Base-by-base conservation (phyloP, 352 stramenopile genomes). In the Phytophthora ramorum region DNA sequence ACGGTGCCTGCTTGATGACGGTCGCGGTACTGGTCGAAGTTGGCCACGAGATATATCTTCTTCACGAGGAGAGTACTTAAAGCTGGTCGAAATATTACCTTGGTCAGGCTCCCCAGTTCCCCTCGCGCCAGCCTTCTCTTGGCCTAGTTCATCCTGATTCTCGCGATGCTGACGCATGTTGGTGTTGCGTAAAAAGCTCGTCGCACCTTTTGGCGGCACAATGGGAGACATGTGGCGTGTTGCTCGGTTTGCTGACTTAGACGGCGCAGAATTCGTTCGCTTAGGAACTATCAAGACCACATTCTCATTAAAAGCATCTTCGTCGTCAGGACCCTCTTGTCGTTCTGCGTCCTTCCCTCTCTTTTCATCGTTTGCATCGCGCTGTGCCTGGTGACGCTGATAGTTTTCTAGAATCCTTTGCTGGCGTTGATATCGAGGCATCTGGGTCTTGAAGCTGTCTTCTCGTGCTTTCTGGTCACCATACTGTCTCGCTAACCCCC, bases 391-490 rank as follows among this genome's bases (percentile, higher is more conserved):
- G 13, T 63, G 35, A 3, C 58, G 55, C 26, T 73, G 68, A 26
- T 77, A 72, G 22, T 63, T 66, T n/a, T 71, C 52, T 35, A 77
- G 30, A 58, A 79, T 69, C 32, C 58, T 68, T 6, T 62, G 54
- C 40, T 81, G 69, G 22, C 52, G 62, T 26, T 64, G 44, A 38
- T 75, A 35, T n/a, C 71, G 69, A 17, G 64, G 47, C 17, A 76
- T 40, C 26, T 68, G 59, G 12, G 60, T 10, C 30, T 78, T 76
- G 26, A 61, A 66, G 4, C 22, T 37, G 26, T 69, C 64, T 45
- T 80, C 58, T 32, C 62, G 60, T 13, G 45, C 26, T 67, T 72
- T 80, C 28, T 76, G 68, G 13, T 73, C 71, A n/a, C 45, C 64
- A 47, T 80, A 78, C 22, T 72, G 48, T 26, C 43, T 67, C 14